Base-by-base conservation (phyloP, 805 yeast species). In the Yamadazyma insecticola region DNA sequence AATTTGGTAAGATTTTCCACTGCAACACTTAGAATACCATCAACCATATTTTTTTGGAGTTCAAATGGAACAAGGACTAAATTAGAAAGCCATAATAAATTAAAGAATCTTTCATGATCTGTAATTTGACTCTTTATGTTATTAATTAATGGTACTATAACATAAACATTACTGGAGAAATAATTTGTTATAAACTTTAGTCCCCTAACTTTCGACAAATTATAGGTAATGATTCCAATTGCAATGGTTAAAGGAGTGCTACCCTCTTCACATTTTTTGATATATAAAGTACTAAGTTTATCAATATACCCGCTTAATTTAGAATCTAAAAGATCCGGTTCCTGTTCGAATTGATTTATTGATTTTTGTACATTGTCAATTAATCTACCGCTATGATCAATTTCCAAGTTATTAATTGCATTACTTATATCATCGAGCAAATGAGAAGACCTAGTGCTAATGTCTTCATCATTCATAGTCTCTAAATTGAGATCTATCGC, bases 51-150 rank as follows among this genome's bases (percentile, higher is more conserved):
- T 0, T 55, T 40, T 1, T 52, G 55, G 16, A 89, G 57, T 2
- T 74, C 68, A 47, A 89, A 88, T 0, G 97, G 97, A 0, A 79
- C 74, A n/a, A 83, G 57, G 0, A 78, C 70, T 14, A 88, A 57
- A 7, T 80, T 74, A 0, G 81, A 70, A 7, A 86, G 63, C 95
- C 96, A 89, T 3, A 82, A 59, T 6, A 87, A 53, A 24, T 77
- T 48, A 8, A 79, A 28, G 35, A 57, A 61, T 1, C 37, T 32
- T 30, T 59, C 63, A 21, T 39, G 35, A n/a, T 32, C 48, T 16
- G 17, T 22, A 5, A 32, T 30, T 6, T 30, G 44, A 1, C 14
- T 14, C 5, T 26, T 8, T 8, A 39, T 38, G 7, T 36, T 27
- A 2, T 17, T 33, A 15, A 54, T 24, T 13, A n/a, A 73, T 3